Percentiles rank a stretch among this genome's conserved stretches.
Evolutionary conservation across 371 early-diverging fungal genomes (phyloP).

Genomic region (Circinella umbellata): DNA sequence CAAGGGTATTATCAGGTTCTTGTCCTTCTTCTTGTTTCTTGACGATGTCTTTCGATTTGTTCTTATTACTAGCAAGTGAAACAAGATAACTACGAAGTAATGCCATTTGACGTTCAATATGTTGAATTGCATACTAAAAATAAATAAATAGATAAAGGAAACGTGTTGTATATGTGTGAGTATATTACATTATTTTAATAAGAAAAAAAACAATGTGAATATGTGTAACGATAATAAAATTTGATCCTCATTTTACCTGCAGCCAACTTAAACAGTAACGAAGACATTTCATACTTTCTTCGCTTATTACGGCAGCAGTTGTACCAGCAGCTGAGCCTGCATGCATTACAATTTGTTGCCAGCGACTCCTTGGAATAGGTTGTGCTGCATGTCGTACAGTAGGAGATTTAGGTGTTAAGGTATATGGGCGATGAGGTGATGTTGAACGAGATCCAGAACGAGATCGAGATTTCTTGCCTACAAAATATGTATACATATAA

Average conservation of each 20-base stretch:
- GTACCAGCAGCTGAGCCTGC: conserved; percentile 72
- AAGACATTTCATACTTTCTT: conserved; percentile 80
- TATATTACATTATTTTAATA: not conserved
- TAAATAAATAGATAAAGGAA: no score
- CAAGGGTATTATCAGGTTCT: conserved; percentile 32
- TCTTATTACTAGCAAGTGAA: conserved; percentile 49
- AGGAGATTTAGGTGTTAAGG: conserved; percentile 27
- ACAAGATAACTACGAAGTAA: conserved; percentile 71
- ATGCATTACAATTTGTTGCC: conserved; percentile 76
- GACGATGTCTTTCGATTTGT: conserved; percentile 16
- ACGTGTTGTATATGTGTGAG: no score
- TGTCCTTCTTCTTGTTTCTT: conserved; percentile 21
- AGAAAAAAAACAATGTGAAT: not conserved
- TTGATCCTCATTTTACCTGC: conserved; percentile 43
- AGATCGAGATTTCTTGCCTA: conserved; percentile 27
- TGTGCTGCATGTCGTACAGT: conserved; percentile 23
- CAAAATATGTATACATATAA: not conserved
- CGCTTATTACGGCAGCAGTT: conserved; percentile 76
- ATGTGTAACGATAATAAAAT: no score
- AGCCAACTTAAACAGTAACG: conserved; percentile 86
- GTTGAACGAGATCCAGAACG: conserved; percentile 44
- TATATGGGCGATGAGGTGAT: conserved; percentile 48
- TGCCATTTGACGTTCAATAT: conserved; percentile 82
- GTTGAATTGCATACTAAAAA: conserved; percentile 77
- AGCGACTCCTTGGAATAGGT: conserved; percentile 55